Evolutionary conservation across 768 basidiomycete genomes (phyloP), one percentile per base, ranked within the genome.

Genomic region (Leccinum subtestaceum): DNA sequence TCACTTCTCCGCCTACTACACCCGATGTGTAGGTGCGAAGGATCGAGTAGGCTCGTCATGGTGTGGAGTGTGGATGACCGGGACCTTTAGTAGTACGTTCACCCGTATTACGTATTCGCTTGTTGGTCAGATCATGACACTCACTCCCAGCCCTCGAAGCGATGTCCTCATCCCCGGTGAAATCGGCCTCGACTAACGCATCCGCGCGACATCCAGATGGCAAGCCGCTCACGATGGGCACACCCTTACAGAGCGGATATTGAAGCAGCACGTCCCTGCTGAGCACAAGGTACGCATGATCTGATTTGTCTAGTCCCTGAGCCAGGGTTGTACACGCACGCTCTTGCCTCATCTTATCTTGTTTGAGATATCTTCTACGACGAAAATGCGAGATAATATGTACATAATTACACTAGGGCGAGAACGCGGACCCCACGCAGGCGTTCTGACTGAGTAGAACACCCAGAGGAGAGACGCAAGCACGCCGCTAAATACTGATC

Each of bases 191-290:
- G 92, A 36, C 61, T 93, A 91, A 84, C 61, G 27, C 89, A 90
- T 0, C 89, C 91, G 0, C 83, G 87, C 11, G 80, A 83, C 0
- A 65, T 85, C 2, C 93, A 94, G 65, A 84, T 52, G 78, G 80
- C 2, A 94, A 95, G 66, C 85, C 93, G 0, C 75, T 95, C 27
- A 93, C 91, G 1, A 91, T 93, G 45, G 27, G 27, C 93, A 95
- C 65, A 93, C 91, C 0, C 3, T 31, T 81, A 90, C 89, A 0
- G 88, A 90, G 65, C 72, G 81, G 3, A 91, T 95, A 52, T 64
- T 95, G 58, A 93, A 88, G 64, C 81, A 79, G 19, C 79, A 87
- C 15, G 86, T 93, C 0, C 91, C 93, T 0, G 78, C 74, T 47
- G 83, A 88, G 46, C 85, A 91, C 68, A 83, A 77, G 65, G 91